Conservation (phyloP, 177 flowering plant genomes). For the Vitis hybrid region DNA sequence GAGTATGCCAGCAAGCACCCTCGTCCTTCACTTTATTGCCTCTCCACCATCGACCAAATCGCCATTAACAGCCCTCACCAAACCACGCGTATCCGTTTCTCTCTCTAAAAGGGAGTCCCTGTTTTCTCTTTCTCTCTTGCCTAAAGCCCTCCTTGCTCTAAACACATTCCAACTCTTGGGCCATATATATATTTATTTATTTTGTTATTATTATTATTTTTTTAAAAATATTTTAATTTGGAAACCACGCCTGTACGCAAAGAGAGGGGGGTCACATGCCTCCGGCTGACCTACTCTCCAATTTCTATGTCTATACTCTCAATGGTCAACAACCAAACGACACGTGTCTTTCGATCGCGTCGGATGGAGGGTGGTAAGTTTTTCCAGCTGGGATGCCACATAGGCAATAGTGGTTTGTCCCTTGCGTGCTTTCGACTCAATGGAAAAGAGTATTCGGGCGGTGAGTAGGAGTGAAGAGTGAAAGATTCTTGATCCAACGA, state of each 20-base stretch:
- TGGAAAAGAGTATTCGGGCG: background rate
- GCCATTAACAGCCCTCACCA: conserved; percentile 25
- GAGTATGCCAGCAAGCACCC: conserved; percentile 14
- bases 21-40: conserved; percentile 4
- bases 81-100: conserved; percentile 9
- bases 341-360: conserved; percentile 22
- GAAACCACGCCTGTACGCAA: conserved; percentile 20
- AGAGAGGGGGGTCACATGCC: conserved; percentile 18
- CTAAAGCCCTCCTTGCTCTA: conserved; percentile 30
- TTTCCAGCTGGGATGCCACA: conserved; percentile 33
- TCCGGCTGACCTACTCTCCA: conserved; percentile 12
- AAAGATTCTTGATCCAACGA: conserved; percentile 5
- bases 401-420: background rate
- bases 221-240: background rate
- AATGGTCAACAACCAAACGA: conserved; percentile 1
- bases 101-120: background rate
- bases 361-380: background rate
- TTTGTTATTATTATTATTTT: background rate
- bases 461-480: background rate
- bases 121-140: conserved; percentile 19
- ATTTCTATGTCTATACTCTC: background rate
- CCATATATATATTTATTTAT: background rate
- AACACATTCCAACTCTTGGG: conserved; percentile 6
- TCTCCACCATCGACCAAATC: conserved; percentile 30
- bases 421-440: conserved; percentile 35